phyloP scores from a whole-genome alignment of 2,329 filamentous ascomycete species.

The Cercospora zeae-maydis region DNA sequence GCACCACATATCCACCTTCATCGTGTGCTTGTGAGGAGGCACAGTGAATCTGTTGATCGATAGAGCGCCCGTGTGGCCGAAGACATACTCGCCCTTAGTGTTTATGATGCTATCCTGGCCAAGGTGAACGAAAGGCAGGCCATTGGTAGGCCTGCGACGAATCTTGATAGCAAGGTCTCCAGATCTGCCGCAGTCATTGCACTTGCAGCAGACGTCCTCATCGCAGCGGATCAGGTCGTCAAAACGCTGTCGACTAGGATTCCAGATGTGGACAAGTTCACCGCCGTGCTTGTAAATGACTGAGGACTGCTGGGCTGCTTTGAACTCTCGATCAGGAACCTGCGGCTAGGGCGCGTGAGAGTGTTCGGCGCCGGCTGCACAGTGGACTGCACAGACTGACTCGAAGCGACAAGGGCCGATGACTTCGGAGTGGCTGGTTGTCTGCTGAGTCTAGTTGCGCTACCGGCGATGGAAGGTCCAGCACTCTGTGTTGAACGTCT shows the following conservation, averaged over 20 bases:
- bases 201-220: not conserved
- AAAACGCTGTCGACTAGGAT: not conserved
- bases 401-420: not conserved
- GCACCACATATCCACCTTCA: not conserved
- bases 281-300: not conserved
- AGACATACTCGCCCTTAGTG: not conserved
- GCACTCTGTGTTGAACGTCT: not conserved
- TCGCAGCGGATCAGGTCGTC: not conserved
- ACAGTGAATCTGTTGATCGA: not conserved
- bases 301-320: not conserved
- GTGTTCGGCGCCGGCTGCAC: not conserved
- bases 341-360: not conserved
- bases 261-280: not conserved
- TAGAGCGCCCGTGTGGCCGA: not conserved
- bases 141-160: not conserved
- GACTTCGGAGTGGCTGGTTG: not conserved
- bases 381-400: not conserved
- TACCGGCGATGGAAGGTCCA: not conserved
- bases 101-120: not conserved
- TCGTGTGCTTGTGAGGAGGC: not conserved
- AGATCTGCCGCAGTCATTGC: not conserved
- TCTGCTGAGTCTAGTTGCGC: not conserved
- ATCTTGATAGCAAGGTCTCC: not conserved
- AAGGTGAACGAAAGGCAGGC: conserved; percentile 5
- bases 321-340: not conserved